These are phyloP conservation scores for Pyrus betulifolia DNA, from an alignment of 306 rosid species.

Conservation along the genomic window DNA sequence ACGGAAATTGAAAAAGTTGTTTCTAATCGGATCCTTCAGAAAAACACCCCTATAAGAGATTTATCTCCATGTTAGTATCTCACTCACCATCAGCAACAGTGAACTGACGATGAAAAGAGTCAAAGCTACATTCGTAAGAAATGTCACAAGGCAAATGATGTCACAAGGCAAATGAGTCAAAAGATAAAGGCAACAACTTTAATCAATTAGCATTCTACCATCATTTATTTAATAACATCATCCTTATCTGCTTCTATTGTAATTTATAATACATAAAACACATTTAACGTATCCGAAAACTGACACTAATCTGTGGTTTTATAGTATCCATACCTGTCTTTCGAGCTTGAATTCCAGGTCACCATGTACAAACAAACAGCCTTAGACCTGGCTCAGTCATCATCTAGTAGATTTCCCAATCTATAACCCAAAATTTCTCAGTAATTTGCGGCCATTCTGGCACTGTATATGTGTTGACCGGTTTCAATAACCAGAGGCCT, in stretches of 20 bases:
- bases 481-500: background rate
- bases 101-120: no score
- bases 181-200: background rate
- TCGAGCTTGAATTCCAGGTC: constrained; percentile 1
- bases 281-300: background rate
- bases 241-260: background rate
- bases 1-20: no score
- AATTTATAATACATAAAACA: background rate
- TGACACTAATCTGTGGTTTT: background rate
- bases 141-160: background rate
- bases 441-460: constrained; percentile 19
- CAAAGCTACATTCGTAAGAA: background rate
- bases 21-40: no score
- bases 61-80: no score
- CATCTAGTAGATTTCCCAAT: background rate
- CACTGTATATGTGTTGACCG: background rate
- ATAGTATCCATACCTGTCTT: background rate
- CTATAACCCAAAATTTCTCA: constrained; percentile 8
- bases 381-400: constrained; percentile 8
- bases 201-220: background rate
- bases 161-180: background rate
- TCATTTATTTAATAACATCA: background rate
- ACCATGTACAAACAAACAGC: constrained; percentile 8
- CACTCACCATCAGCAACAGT: no score
- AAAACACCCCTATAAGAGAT: no score